phyloP scores from a whole-genome alignment of 345 rosid species.

The Hibiscus syriacus region DNA sequence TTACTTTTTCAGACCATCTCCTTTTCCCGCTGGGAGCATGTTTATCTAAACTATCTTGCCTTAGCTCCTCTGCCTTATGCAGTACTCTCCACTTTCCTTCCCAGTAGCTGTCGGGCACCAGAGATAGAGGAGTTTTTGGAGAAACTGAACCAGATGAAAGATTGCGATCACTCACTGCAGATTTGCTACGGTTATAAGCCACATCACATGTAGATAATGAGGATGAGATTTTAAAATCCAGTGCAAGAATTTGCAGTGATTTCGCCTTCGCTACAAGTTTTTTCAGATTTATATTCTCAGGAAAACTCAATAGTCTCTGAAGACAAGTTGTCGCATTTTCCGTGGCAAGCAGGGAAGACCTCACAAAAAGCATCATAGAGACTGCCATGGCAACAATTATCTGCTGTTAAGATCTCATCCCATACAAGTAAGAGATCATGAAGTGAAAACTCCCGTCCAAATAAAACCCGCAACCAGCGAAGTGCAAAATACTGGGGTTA shows the following conservation, averaged over 20 bases:
- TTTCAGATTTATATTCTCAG: conserved; percentile 53
- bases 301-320: conserved; percentile 74
- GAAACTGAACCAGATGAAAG: conserved; percentile 50
- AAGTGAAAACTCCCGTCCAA: no score
- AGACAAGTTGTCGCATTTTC: conserved; percentile 90
- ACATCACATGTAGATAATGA: conserved; percentile 18
- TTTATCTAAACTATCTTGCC: conserved; percentile 32
- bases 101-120: conserved; percentile 82
- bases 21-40: conserved; percentile 35
- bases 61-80: no score
- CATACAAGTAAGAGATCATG: conserved; percentile 75
- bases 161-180: conserved; percentile 40
- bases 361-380: conserved; percentile 71
- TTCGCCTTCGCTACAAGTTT: conserved; percentile 65
- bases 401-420: conserved; percentile 87
- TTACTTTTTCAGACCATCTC: conserved; percentile 72
- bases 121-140: conserved; percentile 52
- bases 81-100: conserved; percentile 94
- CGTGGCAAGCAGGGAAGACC: conserved; percentile 86
- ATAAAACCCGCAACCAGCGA: no score
- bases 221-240: conserved; percentile 34
- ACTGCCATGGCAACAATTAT: conserved; percentile 70
- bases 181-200: conserved; percentile 31
- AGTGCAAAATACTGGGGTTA: conserved; percentile 94
- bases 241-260: conserved; percentile 57